phyloP scores from a whole-genome alignment of 2,329 filamentous ascomycete species.

The Amphichorda felina region DNA sequence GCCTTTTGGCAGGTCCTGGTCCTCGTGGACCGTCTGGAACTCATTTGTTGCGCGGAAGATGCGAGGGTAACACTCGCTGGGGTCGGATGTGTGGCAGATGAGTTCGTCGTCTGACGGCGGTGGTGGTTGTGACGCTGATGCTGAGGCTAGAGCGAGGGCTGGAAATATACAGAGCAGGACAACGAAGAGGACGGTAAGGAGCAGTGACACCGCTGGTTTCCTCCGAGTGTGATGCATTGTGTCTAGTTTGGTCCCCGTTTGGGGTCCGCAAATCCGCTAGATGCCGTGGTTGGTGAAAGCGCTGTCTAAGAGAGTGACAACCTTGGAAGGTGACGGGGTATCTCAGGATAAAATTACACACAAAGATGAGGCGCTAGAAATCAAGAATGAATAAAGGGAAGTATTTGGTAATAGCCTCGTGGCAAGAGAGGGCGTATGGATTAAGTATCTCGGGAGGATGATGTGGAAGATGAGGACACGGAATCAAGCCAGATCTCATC shows the following conservation, averaged over 20 bases:
- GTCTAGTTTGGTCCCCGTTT: not conserved
- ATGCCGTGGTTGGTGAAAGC: not conserved
- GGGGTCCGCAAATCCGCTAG: not conserved
- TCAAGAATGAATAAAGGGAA: not conserved
- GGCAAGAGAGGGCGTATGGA: not conserved
- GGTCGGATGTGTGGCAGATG: slow-evolving; percentile 51
- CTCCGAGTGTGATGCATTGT: not conserved
- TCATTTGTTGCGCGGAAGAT: slow-evolving; percentile 52
- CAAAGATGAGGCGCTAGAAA: not conserved
- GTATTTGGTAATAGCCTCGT: not conserved
- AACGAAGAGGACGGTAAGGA: slow-evolving; percentile 12
- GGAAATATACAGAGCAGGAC: slow-evolving; percentile 14
- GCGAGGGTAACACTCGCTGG: slow-evolving; percentile 52
- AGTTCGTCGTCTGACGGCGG: slow-evolving; percentile 35
- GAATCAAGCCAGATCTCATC: slow-evolving; percentile 4
- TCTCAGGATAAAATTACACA: not conserved
- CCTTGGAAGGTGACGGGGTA: not conserved
- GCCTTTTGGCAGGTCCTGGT: slow-evolving; percentile 53
- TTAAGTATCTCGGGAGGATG: not conserved
- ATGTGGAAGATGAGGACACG: not conserved
- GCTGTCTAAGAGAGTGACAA: slow-evolving; percentile 3
- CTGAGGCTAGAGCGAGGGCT: slow-evolving; percentile 11
- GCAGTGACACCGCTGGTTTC: not conserved
- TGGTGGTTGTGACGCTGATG: slow-evolving; percentile 16
- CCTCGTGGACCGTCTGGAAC: slow-evolving; percentile 50